phyloP scores from a whole-genome alignment of 345 rosid species.

The Citrus reticulata region DNA sequence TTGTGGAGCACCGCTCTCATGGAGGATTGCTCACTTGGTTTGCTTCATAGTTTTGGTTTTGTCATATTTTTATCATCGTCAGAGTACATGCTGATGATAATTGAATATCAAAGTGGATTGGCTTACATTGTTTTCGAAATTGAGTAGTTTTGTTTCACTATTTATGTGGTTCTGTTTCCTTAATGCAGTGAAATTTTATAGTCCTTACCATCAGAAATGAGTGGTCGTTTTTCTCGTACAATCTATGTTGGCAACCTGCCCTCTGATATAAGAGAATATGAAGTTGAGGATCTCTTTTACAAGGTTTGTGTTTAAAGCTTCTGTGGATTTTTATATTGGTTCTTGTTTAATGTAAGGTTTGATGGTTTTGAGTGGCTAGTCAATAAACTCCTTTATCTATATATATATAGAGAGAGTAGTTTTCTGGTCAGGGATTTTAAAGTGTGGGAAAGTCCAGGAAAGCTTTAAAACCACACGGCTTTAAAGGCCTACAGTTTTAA shows the following conservation, averaged over 20 bases:
- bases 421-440: too few species aligned
- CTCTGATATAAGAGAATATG: slow-evolving; percentile 74
- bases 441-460: too few species aligned
- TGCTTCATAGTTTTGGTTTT: slow-evolving; percentile 46
- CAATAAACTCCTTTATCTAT: not conserved
- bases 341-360: not conserved
- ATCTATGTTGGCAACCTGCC: slow-evolving; percentile 99
- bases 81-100: slow-evolving; percentile 32
- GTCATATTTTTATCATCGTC: slow-evolving; percentile 25
- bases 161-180: slow-evolving; percentile 24
- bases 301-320: slow-evolving; percentile 51
- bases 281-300: slow-evolving; percentile 91
- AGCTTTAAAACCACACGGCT: too few species aligned
- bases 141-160: slow-evolving; percentile 12
- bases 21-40: slow-evolving; percentile 82
- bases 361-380: not conserved
- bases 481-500: too few species aligned
- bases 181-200: slow-evolving; percentile 33
- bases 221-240: slow-evolving; percentile 94
- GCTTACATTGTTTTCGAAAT: slow-evolving; percentile 11
- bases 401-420: too few species aligned
- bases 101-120: slow-evolving; percentile 24
- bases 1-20: slow-evolving; percentile 91
- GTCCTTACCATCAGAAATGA: slow-evolving; percentile 51
- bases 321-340: not conserved